Evolutionary conservation across 495 filamentous ascomycete species (phyloP).

Genomic region (Filosporella fistucella): DNA sequence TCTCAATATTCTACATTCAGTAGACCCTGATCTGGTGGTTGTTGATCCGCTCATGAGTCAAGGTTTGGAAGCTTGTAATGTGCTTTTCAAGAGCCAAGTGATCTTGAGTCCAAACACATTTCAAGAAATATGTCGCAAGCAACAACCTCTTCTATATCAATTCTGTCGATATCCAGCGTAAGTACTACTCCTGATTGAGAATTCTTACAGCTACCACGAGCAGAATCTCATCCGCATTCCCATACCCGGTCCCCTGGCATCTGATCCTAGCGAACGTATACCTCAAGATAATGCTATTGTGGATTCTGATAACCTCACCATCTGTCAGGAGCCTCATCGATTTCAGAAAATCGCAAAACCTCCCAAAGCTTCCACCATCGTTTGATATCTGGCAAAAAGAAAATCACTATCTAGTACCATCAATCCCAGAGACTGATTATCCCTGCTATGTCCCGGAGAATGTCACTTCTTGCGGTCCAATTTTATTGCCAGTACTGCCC

Average conservation of each 20-base stretch:
- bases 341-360: slow-evolving; percentile 2
- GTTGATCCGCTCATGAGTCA: slow-evolving; percentile 47
- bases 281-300: slow-evolving; percentile 21
- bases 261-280: slow-evolving; percentile 39
- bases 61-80: slow-evolving; percentile 42
- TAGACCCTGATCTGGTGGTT: slow-evolving; percentile 39
- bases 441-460: slow-evolving; percentile 35
- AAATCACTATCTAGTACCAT: slow-evolving; percentile 31
- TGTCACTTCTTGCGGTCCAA: slow-evolving; percentile 16
- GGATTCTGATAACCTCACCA: not conserved
- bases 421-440: slow-evolving; percentile 40
- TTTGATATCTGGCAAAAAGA: not conserved
- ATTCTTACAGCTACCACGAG: not conserved
- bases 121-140: slow-evolving; percentile 28
- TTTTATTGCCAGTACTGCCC: slow-evolving; percentile 10
- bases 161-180: slow-evolving; percentile 44
- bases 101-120: slow-evolving; percentile 39
- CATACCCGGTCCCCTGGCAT: slow-evolving; percentile 40
- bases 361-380: not conserved
- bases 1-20: slow-evolving; percentile 34
- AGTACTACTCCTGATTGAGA: not conserved
- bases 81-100: slow-evolving; percentile 28
- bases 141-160: slow-evolving; percentile 30
- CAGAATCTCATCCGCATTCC: slow-evolving; percentile 37
- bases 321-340: not conserved